Evolutionary conservation across 2,329 filamentous ascomycete genomes (phyloP).

Genomic region (Sclerotinia sclerotiorum): DNA sequence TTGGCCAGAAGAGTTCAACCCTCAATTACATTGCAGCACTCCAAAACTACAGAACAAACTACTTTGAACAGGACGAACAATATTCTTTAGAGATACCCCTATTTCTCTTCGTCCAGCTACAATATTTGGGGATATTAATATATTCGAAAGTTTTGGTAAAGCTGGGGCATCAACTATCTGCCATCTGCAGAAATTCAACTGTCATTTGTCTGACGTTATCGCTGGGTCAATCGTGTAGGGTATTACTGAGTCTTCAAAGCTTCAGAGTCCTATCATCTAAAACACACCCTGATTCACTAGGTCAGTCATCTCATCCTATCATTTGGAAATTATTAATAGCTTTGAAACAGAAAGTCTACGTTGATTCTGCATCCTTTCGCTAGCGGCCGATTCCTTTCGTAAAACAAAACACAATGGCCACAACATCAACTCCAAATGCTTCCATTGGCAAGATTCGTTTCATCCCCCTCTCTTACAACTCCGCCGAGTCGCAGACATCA

Average conservation of each 20-base stretch:
- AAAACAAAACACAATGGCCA: constrained; percentile 22
- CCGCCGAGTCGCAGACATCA: constrained; percentile 72
- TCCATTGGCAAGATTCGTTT: constrained; percentile 49
- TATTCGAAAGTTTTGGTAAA: not conserved
- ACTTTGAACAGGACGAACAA: not conserved
- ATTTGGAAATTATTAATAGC: constrained; percentile 20
- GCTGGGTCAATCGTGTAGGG: not conserved
- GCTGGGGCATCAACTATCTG: not conserved
- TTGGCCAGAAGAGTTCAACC: not conserved
- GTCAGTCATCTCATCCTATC: not conserved
- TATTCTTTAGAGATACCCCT: not conserved
- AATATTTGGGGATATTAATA: not conserved
- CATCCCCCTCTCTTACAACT: constrained; percentile 78
- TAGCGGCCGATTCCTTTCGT: constrained; percentile 12
- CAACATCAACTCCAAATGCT: constrained; percentile 21
- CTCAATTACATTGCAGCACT: not conserved
- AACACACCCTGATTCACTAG: not conserved
- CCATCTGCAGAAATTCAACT: not conserved
- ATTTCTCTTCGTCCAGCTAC: not conserved
- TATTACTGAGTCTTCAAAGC: not conserved
- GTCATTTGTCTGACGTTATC: not conserved
- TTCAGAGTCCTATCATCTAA: not conserved
- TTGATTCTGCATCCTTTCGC: constrained; percentile 16
- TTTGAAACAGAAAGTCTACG: constrained; percentile 3
- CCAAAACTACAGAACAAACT: not conserved